Base-by-base conservation (phyloP, 345 rosid genomes). In the Hibiscus mutabilis region DNA sequence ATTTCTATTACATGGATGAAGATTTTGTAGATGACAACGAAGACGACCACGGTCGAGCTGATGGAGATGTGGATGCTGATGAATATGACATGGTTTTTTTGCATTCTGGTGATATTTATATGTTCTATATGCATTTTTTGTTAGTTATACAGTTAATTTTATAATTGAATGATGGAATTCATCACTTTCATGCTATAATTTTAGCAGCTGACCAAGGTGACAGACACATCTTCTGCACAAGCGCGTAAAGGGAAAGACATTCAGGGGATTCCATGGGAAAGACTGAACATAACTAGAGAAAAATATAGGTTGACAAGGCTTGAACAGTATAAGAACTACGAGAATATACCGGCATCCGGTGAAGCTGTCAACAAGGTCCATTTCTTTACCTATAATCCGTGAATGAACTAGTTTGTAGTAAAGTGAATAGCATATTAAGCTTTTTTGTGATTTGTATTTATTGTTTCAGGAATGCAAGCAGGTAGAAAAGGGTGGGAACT, bases 191-290 rank as follows among this genome's bases (percentile, higher is more conserved):
- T 15, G 14, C 29, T 37, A 19, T 19, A 63, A 59, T 37, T 53
- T 53, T 58, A 56, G 71, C 77, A 79, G 87, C 75, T 77, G 59
- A 81, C 81, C n/a, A 84, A 67, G 68, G 73, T 82, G 18, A 79
- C 84, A 2, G 88, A 86, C 72, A 88, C 88, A 2, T 82, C 86
- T 29, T 78, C 90, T 9, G 80, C 79, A 2, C 84, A 84, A 68
- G 90, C 93, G 0, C 76, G 93, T 72, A 75, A 72, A 1, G 93
- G 90, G 3, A 85, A 85, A 59, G 93, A 88, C 76, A 85, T 88
- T 27, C 93, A 88, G 70, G 93, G 93, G 9, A 88, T 88, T 73
- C 93, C 90, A 0, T 88, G 93, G 93, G 87, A 86, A 1, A 80
- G 85, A 19, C 69, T 88, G 74, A 85, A 77, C 67, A 81, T 85